These are phyloP conservation scores for Cyclocybe cylindracea DNA, from an alignment of 768 basidiomycete genomes.

Conservation along the genomic window DNA sequence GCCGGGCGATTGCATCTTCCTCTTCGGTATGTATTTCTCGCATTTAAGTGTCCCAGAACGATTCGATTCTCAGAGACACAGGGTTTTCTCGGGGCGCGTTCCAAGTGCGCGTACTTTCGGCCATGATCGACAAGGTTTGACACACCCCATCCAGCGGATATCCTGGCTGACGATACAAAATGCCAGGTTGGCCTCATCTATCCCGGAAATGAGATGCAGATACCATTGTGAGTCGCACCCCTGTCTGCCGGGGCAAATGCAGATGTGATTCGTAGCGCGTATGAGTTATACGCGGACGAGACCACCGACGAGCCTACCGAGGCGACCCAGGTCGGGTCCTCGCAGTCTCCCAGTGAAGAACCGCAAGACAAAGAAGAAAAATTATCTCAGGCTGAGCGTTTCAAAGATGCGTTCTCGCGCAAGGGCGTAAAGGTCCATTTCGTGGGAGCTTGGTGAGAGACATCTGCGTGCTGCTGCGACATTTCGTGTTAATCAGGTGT, in stretches of 20 bases:
- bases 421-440: conserved; percentile 40
- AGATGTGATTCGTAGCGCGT: conserved; percentile 13
- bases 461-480: no score
- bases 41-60: no score
- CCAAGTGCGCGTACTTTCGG: conserved; percentile 44
- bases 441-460: conserved; percentile 41
- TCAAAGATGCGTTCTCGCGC: conserved; percentile 19
- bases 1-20: conserved; percentile 38
- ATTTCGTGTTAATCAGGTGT: not conserved
- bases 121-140: conserved; percentile 43
- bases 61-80: conserved; percentile 7
- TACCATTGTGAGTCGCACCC: conserved; percentile 12
- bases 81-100: conserved; percentile 53
- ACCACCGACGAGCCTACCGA: not conserved
- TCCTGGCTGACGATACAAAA: no score
- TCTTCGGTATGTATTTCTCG: conserved; percentile 33
- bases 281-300: conserved; percentile 12
- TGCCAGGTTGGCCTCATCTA: conserved; percentile 41
- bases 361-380: no score
- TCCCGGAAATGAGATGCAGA: conserved; percentile 40
- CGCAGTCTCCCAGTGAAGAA: no score
- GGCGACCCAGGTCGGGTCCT: conserved; percentile 1
- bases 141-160: no score
- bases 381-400: conserved; percentile 10
- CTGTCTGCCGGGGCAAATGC: no score